A percentile compares a stretch with the other conserved stretches of the same genome.
These are phyloP conservation scores for Globisporangium paddicum DNA, from an alignment of 352 stramenopile species.

Conservation along the genomic window DNA sequence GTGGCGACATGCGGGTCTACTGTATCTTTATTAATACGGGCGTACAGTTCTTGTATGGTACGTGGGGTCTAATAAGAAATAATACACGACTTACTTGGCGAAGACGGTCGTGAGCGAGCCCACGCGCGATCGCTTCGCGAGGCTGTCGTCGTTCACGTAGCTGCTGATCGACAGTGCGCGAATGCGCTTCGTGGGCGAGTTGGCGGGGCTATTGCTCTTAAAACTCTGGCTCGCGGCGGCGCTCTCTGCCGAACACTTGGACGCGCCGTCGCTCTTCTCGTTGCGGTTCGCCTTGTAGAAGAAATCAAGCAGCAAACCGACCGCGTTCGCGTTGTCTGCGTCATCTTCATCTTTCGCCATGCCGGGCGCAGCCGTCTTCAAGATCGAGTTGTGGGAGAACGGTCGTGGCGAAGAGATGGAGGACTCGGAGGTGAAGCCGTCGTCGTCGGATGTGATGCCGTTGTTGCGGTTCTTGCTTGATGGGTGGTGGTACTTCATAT, in stretches of 20 bases:
- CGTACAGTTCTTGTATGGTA: constrained; percentile 2
- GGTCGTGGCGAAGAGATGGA: constrained; percentile 14
- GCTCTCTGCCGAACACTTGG: constrained; percentile 11
- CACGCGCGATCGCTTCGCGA: constrained; percentile 58
- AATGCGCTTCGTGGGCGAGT: constrained; percentile 74
- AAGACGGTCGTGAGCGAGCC: constrained; percentile 42
- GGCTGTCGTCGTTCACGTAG: constrained; percentile 38
- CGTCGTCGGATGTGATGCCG: constrained; percentile 16
- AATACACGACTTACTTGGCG: constrained; percentile 10
- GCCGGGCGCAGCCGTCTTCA: constrained; percentile 2
- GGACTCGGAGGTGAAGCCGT: constrained; percentile 28
- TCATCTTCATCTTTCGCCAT: constrained; percentile 18
- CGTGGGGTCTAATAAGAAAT: constrained; percentile 8
- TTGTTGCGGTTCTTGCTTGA: constrained; percentile 22
- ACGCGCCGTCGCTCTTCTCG: constrained; percentile 21
- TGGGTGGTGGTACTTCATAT: neutral
- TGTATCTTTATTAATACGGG: neutral
- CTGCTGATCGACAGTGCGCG: constrained; percentile 64
- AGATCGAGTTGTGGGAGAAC: neutral
- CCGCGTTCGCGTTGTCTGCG: constrained; percentile 57
- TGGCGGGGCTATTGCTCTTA: constrained; percentile 32
- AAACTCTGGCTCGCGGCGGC: neutral
- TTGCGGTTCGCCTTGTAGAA: constrained; percentile 80
- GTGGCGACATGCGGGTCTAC: neutral
- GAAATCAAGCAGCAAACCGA: constrained; percentile 70